Base-by-base conservation (phyloP, 2,329 filamentous ascomycete species). In the Didymella segeticola region DNA sequence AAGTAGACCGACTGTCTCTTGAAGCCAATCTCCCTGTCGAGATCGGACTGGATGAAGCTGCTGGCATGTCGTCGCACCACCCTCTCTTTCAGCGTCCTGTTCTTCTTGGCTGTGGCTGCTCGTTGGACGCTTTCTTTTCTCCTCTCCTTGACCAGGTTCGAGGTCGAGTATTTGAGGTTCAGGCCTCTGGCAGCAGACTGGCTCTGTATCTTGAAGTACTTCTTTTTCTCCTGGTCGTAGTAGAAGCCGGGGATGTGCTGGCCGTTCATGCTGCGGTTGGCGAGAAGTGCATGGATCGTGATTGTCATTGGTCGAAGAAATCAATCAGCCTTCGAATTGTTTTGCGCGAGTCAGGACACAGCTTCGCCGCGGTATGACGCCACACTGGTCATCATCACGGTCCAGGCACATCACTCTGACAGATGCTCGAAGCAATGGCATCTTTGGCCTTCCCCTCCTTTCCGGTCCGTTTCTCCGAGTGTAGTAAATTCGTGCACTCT, bases 151-250 rank as follows among this genome's bases (percentile, higher is more conserved):
- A 64, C 62, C 8, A 81, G 69, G 41, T 78, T 79, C 10, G 73
- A 65, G 12, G 66, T 61, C 0, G 77, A 73, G 60, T 82, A 79
- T 52, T 77, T 78, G 58, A 34, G 61, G 42, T 55, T 56, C 3
- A 50, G 74, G 62, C 29, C 72, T 67, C 43, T 66, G 46, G 68
- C 76, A 12, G 61, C 57, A 7, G 42, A 72, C 23, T 75, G 68
- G 14, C 71, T 68, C 46, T 76, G 72, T 19, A 82, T 77, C 30
- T 73, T 75, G 71, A 82, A 82, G 63, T 82, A 82, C 54, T 80
- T 82, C 43, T 73, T 71, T 66, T 79, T 81, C 31, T 78, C 77
- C 27, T 66, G 58, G 56, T 82, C 78, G 56, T 69, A 82, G 61
- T 80, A 80, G 56, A 75, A 80, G 27, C 80, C 80, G 4, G 79